Percentiles rank a stretch among this genome's conserved stretches.
Evolutionary conservation across 2,329 filamentous ascomycete genomes (phyloP).

Genomic region (Aspergillus sp.): DNA sequence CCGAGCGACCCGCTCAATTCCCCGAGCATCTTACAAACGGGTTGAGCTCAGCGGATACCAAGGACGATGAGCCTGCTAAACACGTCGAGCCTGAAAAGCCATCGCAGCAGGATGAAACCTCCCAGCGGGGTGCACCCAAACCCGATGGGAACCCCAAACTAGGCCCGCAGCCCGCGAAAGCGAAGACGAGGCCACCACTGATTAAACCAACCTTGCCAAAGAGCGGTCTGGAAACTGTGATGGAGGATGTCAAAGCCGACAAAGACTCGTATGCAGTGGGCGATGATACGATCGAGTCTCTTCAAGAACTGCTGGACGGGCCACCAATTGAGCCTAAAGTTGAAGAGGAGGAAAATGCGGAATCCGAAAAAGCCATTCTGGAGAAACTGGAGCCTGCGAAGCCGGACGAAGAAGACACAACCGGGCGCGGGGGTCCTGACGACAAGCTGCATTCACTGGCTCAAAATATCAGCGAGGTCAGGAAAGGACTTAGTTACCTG

Average conservation of each 20-base stretch:
- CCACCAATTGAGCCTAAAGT: slow-evolving; percentile 16
- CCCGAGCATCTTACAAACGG: slow-evolving; percentile 18
- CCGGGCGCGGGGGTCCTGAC: slow-evolving; percentile 29
- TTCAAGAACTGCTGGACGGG: slow-evolving; percentile 33
- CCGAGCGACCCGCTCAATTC: slow-evolving; percentile 22
- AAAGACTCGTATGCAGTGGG: slow-evolving; percentile 30
- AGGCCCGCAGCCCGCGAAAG: neutral
- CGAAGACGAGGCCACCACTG: slow-evolving; percentile 14
- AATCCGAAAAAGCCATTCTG: slow-evolving; percentile 22
- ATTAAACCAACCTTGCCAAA: slow-evolving; percentile 32
- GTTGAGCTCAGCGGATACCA: slow-evolving; percentile 11
- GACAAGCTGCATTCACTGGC: slow-evolving; percentile 31
- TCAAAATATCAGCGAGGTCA: slow-evolving; percentile 33
- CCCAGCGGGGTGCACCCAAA: slow-evolving; percentile 1
- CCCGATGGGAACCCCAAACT: neutral
- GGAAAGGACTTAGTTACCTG: slow-evolving; percentile 29
- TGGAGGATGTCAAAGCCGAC: slow-evolving; percentile 31
- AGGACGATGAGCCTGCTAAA: slow-evolving; percentile 4
- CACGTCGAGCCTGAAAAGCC: slow-evolving; percentile 5
- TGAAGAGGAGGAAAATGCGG: slow-evolving; percentile 22
- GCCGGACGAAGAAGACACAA: slow-evolving; percentile 13
- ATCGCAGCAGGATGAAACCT: slow-evolving; percentile 1
- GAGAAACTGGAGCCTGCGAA: slow-evolving; percentile 14
- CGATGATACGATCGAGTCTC: slow-evolving; percentile 38
- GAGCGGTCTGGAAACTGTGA: slow-evolving; percentile 33